Percentiles rank a stretch among this genome's conserved stretches.
Evolutionary conservation across 768 basidiomycete genomes (phyloP).

Genomic region (Tephrocybe rancida): DNA sequence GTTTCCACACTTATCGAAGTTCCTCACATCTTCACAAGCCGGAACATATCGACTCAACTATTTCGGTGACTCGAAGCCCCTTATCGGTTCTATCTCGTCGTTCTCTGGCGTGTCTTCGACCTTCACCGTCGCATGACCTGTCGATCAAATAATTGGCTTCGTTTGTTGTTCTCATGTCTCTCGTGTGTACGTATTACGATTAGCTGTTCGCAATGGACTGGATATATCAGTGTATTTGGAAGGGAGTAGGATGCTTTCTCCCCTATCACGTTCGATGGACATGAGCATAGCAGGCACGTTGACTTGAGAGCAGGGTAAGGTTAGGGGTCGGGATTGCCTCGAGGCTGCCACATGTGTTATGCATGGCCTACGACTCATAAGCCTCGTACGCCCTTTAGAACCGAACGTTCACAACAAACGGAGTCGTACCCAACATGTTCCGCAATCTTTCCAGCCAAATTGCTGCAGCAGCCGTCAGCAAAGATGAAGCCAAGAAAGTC

Average conservation of each 20-base stretch:
- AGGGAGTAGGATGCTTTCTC: not conserved
- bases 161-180: not conserved
- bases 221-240: not conserved
- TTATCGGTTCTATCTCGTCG: slow-evolving; percentile 61
- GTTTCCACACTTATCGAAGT: not conserved
- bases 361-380: slow-evolving; percentile 17
- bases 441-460: slow-evolving; percentile 45
- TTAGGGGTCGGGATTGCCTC: slow-evolving; percentile 27
- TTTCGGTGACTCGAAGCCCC: slow-evolving; percentile 75
- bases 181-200: slow-evolving; percentile 7
- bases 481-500: slow-evolving; percentile 40
- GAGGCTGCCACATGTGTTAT: slow-evolving; percentile 38
- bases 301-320: slow-evolving; percentile 3
- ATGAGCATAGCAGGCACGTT: slow-evolving; percentile 1
- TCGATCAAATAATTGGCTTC: slow-evolving; percentile 1
- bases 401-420: slow-evolving; percentile 2
- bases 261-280: not conserved
- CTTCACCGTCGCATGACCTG: slow-evolving; percentile 56
- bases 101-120: slow-evolving; percentile 65
- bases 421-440: slow-evolving; percentile 39
- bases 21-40: slow-evolving; percentile 35
- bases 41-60: slow-evolving; percentile 75
- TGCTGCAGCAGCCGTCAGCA: slow-evolving; percentile 29
- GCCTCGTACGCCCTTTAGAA: slow-evolving; percentile 4
- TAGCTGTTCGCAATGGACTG: not conserved